A percentile compares a stretch with the other conserved stretches of the same genome.
These are phyloP conservation scores for Chondrus crispus DNA, from an alignment of 23 red algal genomes.

Conservation along the genomic window DNA sequence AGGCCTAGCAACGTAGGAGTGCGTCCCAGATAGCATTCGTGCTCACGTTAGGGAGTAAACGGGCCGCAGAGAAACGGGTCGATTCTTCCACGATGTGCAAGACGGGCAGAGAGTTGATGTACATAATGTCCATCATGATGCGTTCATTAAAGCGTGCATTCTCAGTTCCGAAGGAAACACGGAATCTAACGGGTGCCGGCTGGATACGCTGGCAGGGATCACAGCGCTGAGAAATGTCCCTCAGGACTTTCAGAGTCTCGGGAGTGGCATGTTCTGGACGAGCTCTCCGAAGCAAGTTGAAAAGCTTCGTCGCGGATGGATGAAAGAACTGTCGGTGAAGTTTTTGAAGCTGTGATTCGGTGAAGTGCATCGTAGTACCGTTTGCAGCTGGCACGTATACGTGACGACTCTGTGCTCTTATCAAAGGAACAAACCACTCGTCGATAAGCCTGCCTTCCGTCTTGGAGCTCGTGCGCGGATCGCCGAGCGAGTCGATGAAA, in stretches of 20 bases:
- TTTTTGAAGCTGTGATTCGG: background rate
- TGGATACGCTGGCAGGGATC: constrained; percentile 26
- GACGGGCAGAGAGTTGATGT: background rate
- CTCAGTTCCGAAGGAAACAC: constrained; percentile 6
- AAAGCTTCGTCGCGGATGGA: background rate
- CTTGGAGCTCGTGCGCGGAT: no score
- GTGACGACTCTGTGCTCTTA: background rate
- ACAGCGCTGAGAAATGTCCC: background rate
- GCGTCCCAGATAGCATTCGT: background rate
- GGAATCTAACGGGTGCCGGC: background rate
- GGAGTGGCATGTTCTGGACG: constrained; percentile 11
- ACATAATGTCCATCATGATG: background rate
- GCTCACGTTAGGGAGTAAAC: background rate
- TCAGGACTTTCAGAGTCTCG: constrained; percentile 8
- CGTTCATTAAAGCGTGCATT: constrained; percentile 7
- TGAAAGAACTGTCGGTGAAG: constrained; percentile 16
- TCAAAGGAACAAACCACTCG: constrained; percentile 9
- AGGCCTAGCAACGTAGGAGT: background rate
- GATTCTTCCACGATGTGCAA: constrained; percentile 1
- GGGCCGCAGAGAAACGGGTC: background rate
- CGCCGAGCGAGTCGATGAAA: background rate
- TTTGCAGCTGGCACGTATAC: background rate
- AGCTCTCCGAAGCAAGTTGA: background rate
- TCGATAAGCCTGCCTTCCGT: no score
- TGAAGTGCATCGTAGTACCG: background rate